Conservation (phyloP, 176 grass and related monocot species). For the Secale cereale region DNA sequence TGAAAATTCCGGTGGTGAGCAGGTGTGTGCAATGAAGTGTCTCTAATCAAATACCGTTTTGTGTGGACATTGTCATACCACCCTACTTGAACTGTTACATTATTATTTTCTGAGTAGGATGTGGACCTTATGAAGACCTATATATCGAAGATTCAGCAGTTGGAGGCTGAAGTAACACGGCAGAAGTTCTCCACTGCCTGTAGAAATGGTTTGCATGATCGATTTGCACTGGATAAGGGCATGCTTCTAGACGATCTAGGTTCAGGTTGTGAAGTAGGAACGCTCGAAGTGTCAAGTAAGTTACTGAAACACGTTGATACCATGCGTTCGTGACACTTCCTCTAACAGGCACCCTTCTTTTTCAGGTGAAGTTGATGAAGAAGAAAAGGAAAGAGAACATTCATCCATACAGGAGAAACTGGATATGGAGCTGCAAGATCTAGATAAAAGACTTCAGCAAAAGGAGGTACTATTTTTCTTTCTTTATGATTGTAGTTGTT, state of each 20-base stretch:
- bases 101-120: conserved; percentile 40
- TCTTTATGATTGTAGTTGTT: not conserved
- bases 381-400: conserved; percentile 95
- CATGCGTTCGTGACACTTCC: not conserved
- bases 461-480: conserved; percentile 66
- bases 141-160: conserved; percentile 78
- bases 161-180: conserved; percentile 67
- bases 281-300: conserved; percentile 55
- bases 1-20: conserved; percentile 36
- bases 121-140: conserved; percentile 71
- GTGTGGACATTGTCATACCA: not conserved
- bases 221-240: conserved; percentile 42
- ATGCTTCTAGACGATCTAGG: conserved; percentile 49
- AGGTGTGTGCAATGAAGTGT: conserved; percentile 38
- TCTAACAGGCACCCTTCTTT: not conserved
- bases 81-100: not conserved
- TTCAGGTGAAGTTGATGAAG: conserved; percentile 72
- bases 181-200: conserved; percentile 60
- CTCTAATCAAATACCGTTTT: not conserved
- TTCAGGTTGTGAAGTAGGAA: conserved; percentile 52
- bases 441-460: conserved; percentile 83
- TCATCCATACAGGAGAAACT: conserved; percentile 77
- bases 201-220: conserved; percentile 54
- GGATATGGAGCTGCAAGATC: conserved; percentile 86
- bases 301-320: not conserved